Evolutionary conservation across 768 basidiomycete genomes (phyloP).

Genomic region (Panaeolus cyanescens): DNA sequence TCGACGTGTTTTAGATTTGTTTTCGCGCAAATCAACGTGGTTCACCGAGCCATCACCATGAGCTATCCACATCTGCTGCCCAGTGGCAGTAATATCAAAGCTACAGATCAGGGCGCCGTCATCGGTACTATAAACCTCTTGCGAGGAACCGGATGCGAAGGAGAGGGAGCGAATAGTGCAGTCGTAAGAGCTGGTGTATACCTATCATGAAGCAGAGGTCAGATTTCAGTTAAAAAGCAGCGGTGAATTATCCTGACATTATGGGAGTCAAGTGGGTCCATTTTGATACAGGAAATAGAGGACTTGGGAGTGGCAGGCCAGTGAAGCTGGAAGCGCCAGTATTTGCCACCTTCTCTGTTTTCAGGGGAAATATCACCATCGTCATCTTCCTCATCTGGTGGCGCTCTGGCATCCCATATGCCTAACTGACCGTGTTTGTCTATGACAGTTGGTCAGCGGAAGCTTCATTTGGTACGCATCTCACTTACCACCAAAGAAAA

Average conservation of each 20-base stretch:
- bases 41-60: slow-evolving; percentile 72
- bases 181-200: slow-evolving; percentile 84
- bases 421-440: slow-evolving; percentile 85
- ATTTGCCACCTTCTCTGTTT: slow-evolving; percentile 66
- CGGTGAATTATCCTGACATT: slow-evolving; percentile 62
- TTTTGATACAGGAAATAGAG: slow-evolving; percentile 76
- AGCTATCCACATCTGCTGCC: slow-evolving; percentile 85
- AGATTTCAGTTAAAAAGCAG: too few species aligned
- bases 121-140: slow-evolving; percentile 66
- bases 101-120: slow-evolving; percentile 62
- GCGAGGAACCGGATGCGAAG: slow-evolving; percentile 71
- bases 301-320: slow-evolving; percentile 84
- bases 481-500: slow-evolving; percentile 80
- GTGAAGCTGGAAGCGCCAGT: slow-evolving; percentile 79
- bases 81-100: slow-evolving; percentile 66
- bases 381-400: slow-evolving; percentile 67
- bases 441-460: slow-evolving; percentile 21
- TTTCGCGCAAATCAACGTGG: slow-evolving; percentile 75
- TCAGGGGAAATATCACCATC: slow-evolving; percentile 49
- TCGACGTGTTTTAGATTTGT: slow-evolving; percentile 53
- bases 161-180: slow-evolving; percentile 74
- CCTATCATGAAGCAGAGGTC: slow-evolving; percentile 49
- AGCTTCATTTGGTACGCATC: not conserved
- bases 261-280: slow-evolving; percentile 76
- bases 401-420: slow-evolving; percentile 84